phyloP scores from a whole-genome alignment of 139 green algal genomes.

The Coccomyxa sp. region DNA sequence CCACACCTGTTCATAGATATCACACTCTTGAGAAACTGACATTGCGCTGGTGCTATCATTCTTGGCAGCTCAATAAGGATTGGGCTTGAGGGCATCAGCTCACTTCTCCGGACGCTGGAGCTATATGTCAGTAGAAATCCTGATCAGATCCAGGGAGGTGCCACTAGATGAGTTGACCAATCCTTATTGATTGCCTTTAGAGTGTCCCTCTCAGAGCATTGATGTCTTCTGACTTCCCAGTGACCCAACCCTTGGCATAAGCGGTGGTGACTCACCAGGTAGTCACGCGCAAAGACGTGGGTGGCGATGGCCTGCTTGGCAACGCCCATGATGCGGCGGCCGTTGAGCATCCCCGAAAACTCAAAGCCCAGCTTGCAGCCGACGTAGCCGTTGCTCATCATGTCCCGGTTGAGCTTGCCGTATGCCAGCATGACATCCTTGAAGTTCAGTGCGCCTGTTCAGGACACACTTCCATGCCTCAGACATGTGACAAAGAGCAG shows the following conservation, averaged over 20 bases:
- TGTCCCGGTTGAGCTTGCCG: constrained; percentile 6
- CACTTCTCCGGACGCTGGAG: neutral
- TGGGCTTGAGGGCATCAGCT: neutral
- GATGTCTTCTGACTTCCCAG: neutral
- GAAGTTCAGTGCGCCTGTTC: constrained; percentile 7
- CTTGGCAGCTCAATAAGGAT: neutral
- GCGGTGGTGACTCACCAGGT: neutral
- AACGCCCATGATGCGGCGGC: constrained; percentile 1
- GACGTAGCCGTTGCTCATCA: neutral
- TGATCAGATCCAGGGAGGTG: too few relatives aligned
- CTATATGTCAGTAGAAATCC: too few relatives aligned
- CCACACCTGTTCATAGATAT: neutral
- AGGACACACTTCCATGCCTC: neutral
- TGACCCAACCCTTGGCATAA: neutral
- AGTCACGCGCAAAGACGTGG: neutral
- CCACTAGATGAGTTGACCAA: too few relatives aligned
- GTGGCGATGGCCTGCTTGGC: constrained; percentile 11
- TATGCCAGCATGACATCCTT: constrained; percentile 11
- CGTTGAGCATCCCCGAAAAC: neutral
- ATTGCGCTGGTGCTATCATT: neutral
- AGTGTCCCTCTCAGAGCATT: neutral
- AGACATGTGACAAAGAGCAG: neutral
- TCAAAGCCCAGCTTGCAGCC: constrained; percentile 7
- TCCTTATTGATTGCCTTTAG: too few relatives aligned
- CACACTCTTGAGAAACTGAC: neutral